These are phyloP conservation scores for Clonostachys sp. DNA, from an alignment of 2,329 filamentous ascomycete genomes.

Conservation along the genomic window DNA sequence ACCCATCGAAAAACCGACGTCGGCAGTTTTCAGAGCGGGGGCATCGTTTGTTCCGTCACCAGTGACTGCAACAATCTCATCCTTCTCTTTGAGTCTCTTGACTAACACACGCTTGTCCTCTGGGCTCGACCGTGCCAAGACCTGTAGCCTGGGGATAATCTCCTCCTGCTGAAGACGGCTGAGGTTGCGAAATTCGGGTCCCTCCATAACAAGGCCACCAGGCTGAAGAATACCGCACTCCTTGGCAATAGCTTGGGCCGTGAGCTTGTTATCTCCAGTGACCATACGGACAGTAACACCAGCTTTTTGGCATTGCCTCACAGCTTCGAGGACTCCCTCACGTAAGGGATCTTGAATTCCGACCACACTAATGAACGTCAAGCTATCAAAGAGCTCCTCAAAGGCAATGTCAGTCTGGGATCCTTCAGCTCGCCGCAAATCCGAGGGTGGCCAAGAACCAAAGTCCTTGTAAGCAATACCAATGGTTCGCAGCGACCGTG, in stretches of 20 bases:
- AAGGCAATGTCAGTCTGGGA: conserved; percentile 60
- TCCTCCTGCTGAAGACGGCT: conserved; percentile 60
- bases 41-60: conserved; percentile 84
- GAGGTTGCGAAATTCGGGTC: conserved; percentile 72
- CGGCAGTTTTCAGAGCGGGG: conserved; percentile 73
- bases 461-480: conserved; percentile 82
- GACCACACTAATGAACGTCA: conserved; percentile 66
- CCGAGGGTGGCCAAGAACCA: conserved; percentile 73
- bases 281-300: conserved; percentile 83
- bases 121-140: conserved; percentile 69
- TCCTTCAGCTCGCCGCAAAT: conserved; percentile 46
- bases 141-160: conserved; percentile 64
- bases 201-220: conserved; percentile 71
- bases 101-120: conserved; percentile 75
- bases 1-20: conserved; percentile 84
- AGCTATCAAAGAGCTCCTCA: conserved; percentile 61
- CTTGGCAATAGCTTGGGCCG: conserved; percentile 72
- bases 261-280: conserved; percentile 77
- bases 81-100: conserved; percentile 64
- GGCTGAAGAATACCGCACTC: conserved; percentile 72
- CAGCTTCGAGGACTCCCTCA: conserved; percentile 68
- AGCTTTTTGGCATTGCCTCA: conserved; percentile 67
- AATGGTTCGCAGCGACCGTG: conserved; percentile 77
- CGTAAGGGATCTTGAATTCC: conserved; percentile 81
- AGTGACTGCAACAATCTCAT: conserved; percentile 77